Base-by-base conservation (phyloP, 2,329 filamentous ascomycete species). In the Thelonectria rubi region DNA sequence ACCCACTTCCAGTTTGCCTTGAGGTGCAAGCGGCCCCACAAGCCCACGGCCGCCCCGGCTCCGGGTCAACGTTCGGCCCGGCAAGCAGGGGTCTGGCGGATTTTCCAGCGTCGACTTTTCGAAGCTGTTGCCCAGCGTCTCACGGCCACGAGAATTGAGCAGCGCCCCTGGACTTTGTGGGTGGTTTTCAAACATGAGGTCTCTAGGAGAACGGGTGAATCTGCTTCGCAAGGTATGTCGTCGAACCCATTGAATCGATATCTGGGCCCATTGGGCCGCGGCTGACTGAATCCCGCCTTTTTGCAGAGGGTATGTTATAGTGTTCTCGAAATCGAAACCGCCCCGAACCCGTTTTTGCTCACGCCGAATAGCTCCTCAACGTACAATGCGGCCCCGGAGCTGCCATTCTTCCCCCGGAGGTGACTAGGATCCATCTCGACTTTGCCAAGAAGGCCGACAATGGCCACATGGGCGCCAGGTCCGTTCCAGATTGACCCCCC, bases 321-420 rank as follows among this genome's bases (percentile, higher is more conserved):
- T 48, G 58, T 60, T 63, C 57, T 18, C 52, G 18, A 55, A 32
- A 54, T 3, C 39, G 10, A 42, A n/a, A 39, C 18, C 50, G 47
- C 50, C 48, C 51, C 49, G 47, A 64, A 57, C 57, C 62, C 56
- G 71, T 72, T 3, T 12, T 54, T 75, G 66, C 61, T 61, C 65
- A 70, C 68, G 58, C 72, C 40, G 62, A 75, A 42, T 20, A 95
- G 91, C 81, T 96, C 53, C 84, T 95, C 66, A 81, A 84, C 73
- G 82, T 98, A 77, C 88, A 90, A 75, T 83, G 91, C 75, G 95
- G 94, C 61, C 89, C 91, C 30, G 95, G 94, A 58, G 93, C 95
- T 45, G 90, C 92, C 18, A 81, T 92, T 67, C 83, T 99, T 21
- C 93, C 94, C 0, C 83, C 88, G 30, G 87, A 92, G 73, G 86